These are phyloP conservation scores for Funneliformis geosporum DNA, from an alignment of 192 early-diverging fungal genomes.

Conservation along the genomic window DNA sequence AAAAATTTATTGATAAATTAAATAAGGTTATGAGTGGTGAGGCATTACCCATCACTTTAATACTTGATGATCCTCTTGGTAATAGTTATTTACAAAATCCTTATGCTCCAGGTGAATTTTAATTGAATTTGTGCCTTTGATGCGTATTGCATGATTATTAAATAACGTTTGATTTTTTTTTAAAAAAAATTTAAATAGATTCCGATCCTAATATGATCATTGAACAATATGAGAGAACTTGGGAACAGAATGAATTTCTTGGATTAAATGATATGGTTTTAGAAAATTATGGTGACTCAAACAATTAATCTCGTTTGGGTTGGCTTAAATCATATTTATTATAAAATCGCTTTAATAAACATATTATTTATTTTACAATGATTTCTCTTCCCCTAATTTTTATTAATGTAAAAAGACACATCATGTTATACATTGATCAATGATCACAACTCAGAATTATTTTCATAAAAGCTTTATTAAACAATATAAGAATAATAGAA, in stretches of 20 bases:
- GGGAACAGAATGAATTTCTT: slow-evolving; percentile 84
- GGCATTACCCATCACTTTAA: slow-evolving; percentile 52
- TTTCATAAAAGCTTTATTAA: no score
- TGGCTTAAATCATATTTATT: no score
- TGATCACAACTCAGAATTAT: no score
- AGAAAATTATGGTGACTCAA: slow-evolving; percentile 62
- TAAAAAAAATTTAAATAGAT: slow-evolving; percentile 57
- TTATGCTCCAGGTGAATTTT: slow-evolving; percentile 69
- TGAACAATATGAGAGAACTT: slow-evolving; percentile 82
- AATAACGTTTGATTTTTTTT: no score
- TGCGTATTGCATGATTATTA: neutral
- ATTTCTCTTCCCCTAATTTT: no score
- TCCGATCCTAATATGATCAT: slow-evolving; percentile 91
- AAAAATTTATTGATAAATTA: slow-evolving; percentile 69
- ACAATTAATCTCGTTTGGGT: neutral
- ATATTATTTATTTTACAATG: no score
- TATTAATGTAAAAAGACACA: no score
- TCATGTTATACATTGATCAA: no score
- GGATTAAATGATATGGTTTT: slow-evolving; percentile 89
- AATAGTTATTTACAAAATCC: slow-evolving; percentile 92
- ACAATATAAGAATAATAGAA: no score
- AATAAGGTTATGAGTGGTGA: slow-evolving; percentile 64
- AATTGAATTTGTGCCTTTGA: neutral
- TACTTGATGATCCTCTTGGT: slow-evolving; percentile 87
- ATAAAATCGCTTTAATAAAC: no score